phyloP scores from a whole-genome alignment of 768 basidiomycete species.

The Russula emetica region DNA sequence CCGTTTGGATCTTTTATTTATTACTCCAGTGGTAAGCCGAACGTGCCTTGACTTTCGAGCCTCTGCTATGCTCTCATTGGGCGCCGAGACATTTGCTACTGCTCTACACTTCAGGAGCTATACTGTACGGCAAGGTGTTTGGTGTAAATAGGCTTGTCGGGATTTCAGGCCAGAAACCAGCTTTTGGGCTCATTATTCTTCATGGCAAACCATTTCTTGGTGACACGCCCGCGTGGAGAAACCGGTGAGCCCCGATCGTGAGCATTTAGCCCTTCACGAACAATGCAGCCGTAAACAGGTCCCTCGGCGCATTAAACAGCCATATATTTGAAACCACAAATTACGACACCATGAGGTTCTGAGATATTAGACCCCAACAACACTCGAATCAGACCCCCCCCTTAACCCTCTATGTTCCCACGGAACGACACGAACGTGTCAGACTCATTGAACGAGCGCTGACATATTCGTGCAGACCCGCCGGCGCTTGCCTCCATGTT shows the following conservation, averaged over 20 bases:
- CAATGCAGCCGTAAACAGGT: slow-evolving; percentile 7
- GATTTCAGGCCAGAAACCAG: not conserved
- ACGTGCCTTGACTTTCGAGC: slow-evolving; percentile 14
- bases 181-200: not conserved
- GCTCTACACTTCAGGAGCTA: not conserved
- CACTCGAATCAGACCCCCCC: not conserved
- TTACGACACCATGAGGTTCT: not conserved
- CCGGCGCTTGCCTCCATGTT: slow-evolving; percentile 14
- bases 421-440: not conserved
- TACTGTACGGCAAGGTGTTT: not conserved
- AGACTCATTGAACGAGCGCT: not conserved
- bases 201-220: not conserved
- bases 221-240: slow-evolving; percentile 8
- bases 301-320: slow-evolving; percentile 1
- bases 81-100: not conserved
- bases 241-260: slow-evolving; percentile 16
- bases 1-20: not conserved
- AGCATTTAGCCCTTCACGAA: slow-evolving; percentile 12
- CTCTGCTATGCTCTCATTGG: not conserved
- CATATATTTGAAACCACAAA: not conserved
- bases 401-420: not conserved
- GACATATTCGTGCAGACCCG: slow-evolving; percentile 12
- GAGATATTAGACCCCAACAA: not conserved
- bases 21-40: slow-evolving; percentile 7
- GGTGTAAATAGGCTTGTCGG: not conserved